Percentiles rank a stretch among this genome's conserved stretches.
phyloP scores from a whole-genome alignment of 352 stramenopile species.

The Phytophthora pinifolia region DNA sequence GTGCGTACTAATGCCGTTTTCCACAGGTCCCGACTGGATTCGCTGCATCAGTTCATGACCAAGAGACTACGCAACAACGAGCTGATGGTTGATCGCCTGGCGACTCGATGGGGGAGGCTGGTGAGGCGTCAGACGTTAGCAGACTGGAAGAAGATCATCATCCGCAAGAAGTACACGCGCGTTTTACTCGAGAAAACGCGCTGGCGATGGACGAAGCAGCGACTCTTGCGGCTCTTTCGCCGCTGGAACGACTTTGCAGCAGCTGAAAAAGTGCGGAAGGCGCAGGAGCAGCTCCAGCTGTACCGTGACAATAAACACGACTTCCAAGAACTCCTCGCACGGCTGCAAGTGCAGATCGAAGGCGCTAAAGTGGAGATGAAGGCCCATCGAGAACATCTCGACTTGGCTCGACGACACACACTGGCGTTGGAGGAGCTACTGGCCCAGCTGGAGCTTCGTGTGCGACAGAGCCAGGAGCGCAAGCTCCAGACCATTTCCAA shows the following conservation, averaged over 20 bases:
- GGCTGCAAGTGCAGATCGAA: constrained; percentile 60
- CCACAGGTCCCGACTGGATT: constrained; percentile 38
- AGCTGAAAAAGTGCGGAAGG: constrained; percentile 36
- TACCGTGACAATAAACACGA: constrained; percentile 49
- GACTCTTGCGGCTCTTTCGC: constrained; percentile 42
- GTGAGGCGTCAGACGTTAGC: constrained; percentile 59
- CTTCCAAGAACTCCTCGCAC: constrained; percentile 49
- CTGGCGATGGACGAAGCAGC: constrained; percentile 53
- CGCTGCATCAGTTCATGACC: constrained; percentile 51
- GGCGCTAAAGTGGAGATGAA: constrained; percentile 43
- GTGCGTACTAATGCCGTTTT: not conserved
- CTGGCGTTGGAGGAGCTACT: constrained; percentile 60
- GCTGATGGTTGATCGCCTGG: constrained; percentile 60
- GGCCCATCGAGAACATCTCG: constrained; percentile 52
- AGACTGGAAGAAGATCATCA: constrained; percentile 73
- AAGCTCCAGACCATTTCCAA: constrained; percentile 64
- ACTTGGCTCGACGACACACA: constrained; percentile 61
- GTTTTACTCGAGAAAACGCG: constrained; percentile 65
- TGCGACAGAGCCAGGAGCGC: constrained; percentile 53
- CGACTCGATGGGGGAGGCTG: constrained; percentile 46
- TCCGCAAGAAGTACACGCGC: constrained; percentile 72
- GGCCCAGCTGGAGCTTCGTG: constrained; percentile 44
- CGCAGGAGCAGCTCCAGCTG: constrained; percentile 42
- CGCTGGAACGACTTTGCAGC: constrained; percentile 44
- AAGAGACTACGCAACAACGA: constrained; percentile 63